phyloP scores from a whole-genome alignment of 768 basidiomycete genomes.

The Mrakia hoshinonis region DNA sequence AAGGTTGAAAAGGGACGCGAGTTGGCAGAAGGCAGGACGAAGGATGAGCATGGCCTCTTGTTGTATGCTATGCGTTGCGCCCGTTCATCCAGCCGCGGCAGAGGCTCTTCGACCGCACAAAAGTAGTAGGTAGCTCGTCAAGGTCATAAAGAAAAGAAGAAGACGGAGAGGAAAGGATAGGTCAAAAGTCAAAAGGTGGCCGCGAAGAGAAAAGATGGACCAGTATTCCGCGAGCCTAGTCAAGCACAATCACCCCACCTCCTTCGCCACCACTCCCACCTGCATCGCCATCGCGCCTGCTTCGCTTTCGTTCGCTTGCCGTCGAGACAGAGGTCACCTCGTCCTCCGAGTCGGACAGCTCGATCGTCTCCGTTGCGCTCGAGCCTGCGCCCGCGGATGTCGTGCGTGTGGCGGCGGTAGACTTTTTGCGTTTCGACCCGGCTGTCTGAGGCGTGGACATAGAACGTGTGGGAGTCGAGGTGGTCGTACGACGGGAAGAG shows the following conservation, averaged over 20 bases:
- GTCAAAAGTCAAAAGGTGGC: too few species aligned
- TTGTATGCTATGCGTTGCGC: background rate
- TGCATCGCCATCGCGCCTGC: too few species aligned
- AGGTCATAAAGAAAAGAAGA: background rate
- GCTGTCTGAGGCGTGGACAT: background rate
- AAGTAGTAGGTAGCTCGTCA: background rate
- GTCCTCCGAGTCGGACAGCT: background rate
- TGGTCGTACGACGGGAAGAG: background rate
- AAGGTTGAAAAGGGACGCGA: too few species aligned
- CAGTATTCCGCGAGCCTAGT: too few species aligned
- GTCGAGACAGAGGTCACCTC: background rate
- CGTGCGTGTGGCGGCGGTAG: background rate
- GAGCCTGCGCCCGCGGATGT: background rate
- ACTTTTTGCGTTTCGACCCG: conserved; percentile 2
- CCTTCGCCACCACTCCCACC: too few species aligned
- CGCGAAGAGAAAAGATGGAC: too few species aligned
- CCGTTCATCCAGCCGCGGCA: too few species aligned
- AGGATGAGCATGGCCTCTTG: too few species aligned
- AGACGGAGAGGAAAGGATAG: background rate
- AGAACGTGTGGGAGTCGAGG: background rate
- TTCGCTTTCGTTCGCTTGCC: too few species aligned
- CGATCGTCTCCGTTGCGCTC: background rate
- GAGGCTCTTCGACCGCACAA: too few species aligned
- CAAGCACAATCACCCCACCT: too few species aligned
- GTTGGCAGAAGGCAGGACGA: too few species aligned